Evolutionary conservation across 2,329 filamentous ascomycete genomes (phyloP), one percentile per base, ranked within the genome.

Genomic region (Metarhizium humberi): DNA sequence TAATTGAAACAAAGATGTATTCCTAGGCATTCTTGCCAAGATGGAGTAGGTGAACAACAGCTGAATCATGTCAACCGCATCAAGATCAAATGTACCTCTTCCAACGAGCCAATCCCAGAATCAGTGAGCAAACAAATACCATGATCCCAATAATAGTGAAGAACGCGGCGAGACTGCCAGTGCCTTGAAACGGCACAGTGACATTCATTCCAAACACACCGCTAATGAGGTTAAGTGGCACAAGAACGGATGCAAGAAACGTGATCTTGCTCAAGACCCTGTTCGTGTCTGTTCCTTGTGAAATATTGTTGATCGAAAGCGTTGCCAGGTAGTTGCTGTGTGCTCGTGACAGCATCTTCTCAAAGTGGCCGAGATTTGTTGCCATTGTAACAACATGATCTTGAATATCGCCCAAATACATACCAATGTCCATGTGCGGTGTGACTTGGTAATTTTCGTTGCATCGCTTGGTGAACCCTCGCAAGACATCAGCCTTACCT

Each of bases 311-410:
- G 63, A 97, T 92, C 43, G 88, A 92, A 59, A 97, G 83, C 67
- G 96, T 94, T 1, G 94, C 92, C 42, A 99, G 80, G 67, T 99
- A 97, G 71, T 97, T 99, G 76, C 88, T 90, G 75, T 99, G 94
- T 2, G 89, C 88, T 25, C 94, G 87, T 32, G 88, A 92, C 51
- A 99, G 80, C 80, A 99, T 96, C 78, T 97, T 97, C 71, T 99
- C 94, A 63, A 96, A 96, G 69, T 99, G 94, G 1, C 85, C 85
- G 63, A 99, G 73, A 71, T 95, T 99, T 62, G 89, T 94, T 81
- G 96, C 95, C 92, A 97, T 97, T 49, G 94, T 99, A 57, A 99
- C 90, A 53, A 99, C 92, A 80, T 99, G 94, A 73, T 99, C 94
- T 72, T 99, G 94, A 60, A 99, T 96, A 73, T 99, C 94, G 66